phyloP scores from a whole-genome alignment of 176 grass and related monocot genomes.

The Lolium rigidum region DNA sequence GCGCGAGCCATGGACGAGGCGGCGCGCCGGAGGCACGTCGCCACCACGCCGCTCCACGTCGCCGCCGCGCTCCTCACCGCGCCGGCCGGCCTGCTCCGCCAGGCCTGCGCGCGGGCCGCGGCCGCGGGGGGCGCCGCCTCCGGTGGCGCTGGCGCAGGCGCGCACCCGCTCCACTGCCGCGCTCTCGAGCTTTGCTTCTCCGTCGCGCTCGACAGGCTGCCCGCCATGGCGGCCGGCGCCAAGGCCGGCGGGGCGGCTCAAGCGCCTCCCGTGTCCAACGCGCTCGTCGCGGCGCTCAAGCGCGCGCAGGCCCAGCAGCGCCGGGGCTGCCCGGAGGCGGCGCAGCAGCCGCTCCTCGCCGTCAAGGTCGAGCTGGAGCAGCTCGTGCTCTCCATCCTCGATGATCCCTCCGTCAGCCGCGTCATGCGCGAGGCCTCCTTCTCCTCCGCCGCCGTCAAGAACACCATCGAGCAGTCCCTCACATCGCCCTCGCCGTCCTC shows the following conservation, averaged over 20 bases:
- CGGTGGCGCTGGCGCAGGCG: neutral
- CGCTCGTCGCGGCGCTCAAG: slow-evolving; percentile 85
- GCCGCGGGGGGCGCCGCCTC: slow-evolving; percentile 13
- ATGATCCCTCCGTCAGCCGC: slow-evolving; percentile 91
- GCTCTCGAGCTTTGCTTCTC: slow-evolving; percentile 93
- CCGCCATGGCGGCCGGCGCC: slow-evolving; percentile 33
- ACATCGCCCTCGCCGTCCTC: slow-evolving; percentile 51
- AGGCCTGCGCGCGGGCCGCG: slow-evolving; percentile 58
- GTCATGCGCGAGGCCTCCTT: slow-evolving; percentile 97
- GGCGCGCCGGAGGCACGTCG: slow-evolving; percentile 56
- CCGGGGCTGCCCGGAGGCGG: slow-evolving; percentile 66
- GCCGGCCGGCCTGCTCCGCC: slow-evolving; percentile 65
- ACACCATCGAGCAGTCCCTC: slow-evolving; percentile 75
- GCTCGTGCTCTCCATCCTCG: slow-evolving; percentile 85
- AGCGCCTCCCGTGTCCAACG: slow-evolving; percentile 74
- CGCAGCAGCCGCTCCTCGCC: slow-evolving; percentile 80
- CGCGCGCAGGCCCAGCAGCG: slow-evolving; percentile 90
- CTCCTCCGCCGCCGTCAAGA: slow-evolving; percentile 75
- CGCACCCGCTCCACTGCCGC: slow-evolving; percentile 81
- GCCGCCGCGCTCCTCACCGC: slow-evolving; percentile 74
- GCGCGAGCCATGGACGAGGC: slow-evolving; percentile 77
- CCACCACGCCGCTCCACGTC: slow-evolving; percentile 86
- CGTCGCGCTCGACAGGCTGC: slow-evolving; percentile 84
- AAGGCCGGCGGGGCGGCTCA: slow-evolving; percentile 20
- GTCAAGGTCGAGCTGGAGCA: slow-evolving; percentile 95